Evolutionary conservation across 202 grass and related monocot genomes (phyloP).

Genomic region (Carex arenaria): DNA sequence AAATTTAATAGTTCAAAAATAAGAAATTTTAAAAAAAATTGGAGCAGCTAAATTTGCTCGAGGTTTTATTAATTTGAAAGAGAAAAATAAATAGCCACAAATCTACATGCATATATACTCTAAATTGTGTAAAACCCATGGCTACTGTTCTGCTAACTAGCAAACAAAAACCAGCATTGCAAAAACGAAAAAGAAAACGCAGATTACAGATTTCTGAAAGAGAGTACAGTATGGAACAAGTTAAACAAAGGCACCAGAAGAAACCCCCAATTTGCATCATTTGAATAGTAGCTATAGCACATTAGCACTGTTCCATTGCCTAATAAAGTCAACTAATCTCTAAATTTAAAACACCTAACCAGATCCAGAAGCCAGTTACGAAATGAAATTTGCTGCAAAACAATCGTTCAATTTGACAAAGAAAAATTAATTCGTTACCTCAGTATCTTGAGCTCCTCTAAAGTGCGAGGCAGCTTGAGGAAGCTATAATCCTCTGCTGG

Average conservation of each 20-base stretch:
- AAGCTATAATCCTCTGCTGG: slow-evolving; percentile 95
- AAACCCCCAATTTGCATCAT: neutral
- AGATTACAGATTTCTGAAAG: neutral
- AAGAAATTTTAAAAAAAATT: neutral
- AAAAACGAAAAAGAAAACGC: neutral
- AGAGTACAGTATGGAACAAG: neutral
- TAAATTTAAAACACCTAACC: slow-evolving; percentile 21
- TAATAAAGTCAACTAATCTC: slow-evolving; percentile 19
- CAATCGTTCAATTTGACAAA: neutral
- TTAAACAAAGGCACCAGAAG: neutral
- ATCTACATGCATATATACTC: neutral
- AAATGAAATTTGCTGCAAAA: neutral
- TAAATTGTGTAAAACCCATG: neutral
- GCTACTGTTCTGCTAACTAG: slow-evolving; percentile 16
- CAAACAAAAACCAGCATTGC: slow-evolving; percentile 3
- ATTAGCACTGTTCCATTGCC: slow-evolving; percentile 14
- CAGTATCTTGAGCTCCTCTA: slow-evolving; percentile 84
- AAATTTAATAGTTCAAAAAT: neutral
- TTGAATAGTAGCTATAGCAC: neutral
- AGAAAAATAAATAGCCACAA: neutral
- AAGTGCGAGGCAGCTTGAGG: slow-evolving; percentile 83
- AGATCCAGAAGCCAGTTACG: neutral
- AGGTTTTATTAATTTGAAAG: neutral
- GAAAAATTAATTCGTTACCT: slow-evolving; percentile 41
- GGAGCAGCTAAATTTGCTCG: neutral